Conservation (phyloP, 202 grass and related monocot species). For the Eragrostis tef region DNA sequence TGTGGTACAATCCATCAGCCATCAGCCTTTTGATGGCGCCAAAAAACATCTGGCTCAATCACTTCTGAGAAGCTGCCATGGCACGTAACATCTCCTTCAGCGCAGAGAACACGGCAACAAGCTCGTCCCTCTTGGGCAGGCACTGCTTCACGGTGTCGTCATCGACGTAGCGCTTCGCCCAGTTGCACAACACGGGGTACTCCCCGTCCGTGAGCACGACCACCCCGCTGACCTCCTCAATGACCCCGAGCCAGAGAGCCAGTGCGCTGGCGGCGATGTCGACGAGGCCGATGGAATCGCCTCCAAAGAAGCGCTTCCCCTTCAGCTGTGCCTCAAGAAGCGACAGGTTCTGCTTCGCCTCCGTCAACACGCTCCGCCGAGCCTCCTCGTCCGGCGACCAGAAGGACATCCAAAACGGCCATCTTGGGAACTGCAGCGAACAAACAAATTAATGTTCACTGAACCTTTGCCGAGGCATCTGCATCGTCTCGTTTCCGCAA, state of each 20-base stretch:
- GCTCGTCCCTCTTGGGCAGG: conserved; percentile 32
- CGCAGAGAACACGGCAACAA: conserved; percentile 28
- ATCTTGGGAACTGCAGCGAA: conserved; percentile 39
- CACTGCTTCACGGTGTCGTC: conserved; percentile 38
- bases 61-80: neutral
- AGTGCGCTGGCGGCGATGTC: conserved; percentile 40
- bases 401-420: conserved; percentile 43
- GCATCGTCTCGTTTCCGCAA: too few relatives aligned
- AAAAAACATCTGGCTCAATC: too few relatives aligned
- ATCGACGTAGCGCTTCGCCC: conserved; percentile 43
- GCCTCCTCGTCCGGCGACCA: conserved; percentile 42
- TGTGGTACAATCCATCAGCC: too few relatives aligned
- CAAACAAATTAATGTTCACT: neutral
- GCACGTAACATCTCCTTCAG: conserved; percentile 42
- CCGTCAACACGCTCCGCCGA: conserved; percentile 1
- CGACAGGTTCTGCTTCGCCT: conserved; percentile 43
- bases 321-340: conserved; percentile 46
- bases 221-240: conserved; percentile 51
- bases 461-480: too few relatives aligned
- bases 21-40: too few relatives aligned
- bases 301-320: conserved; percentile 59
- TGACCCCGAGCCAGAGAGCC: conserved; percentile 53
- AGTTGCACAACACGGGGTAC: conserved; percentile 43
- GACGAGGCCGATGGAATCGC: conserved; percentile 40
- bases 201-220: conserved; percentile 41